These are phyloP conservation scores for Acer campestre DNA, from an alignment of 345 rosid species.

Conservation along the genomic window DNA sequence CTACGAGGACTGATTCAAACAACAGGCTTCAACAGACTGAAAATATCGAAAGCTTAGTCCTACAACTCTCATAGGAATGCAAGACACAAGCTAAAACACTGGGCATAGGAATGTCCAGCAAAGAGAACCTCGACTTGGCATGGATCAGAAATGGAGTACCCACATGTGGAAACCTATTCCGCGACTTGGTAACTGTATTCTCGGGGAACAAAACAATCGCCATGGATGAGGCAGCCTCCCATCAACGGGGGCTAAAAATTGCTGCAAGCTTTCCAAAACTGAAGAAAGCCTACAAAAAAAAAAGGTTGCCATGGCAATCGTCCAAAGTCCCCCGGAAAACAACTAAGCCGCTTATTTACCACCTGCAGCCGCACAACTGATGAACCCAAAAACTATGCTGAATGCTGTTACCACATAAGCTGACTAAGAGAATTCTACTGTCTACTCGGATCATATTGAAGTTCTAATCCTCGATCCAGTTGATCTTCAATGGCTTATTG, in stretches of 20 bases:
- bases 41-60: constrained; percentile 26
- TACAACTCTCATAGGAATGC: constrained; percentile 6
- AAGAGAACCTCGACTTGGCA: constrained; percentile 20
- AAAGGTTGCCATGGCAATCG: constrained; percentile 18
- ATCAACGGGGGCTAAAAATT: constrained; percentile 25
- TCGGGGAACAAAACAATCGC: constrained; percentile 41
- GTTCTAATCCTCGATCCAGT: constrained; percentile 5
- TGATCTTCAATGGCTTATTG: constrained; percentile 1
- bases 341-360: constrained; percentile 36
- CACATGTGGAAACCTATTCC: constrained; percentile 29
- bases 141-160: constrained; percentile 15
- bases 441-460: background rate
- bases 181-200: constrained; percentile 44
- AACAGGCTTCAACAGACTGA: constrained; percentile 29
- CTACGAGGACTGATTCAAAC: constrained; percentile 16
- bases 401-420: constrained; percentile 34
- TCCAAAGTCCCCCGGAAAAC: constrained; percentile 50
- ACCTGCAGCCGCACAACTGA: constrained; percentile 12
- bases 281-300: constrained; percentile 57
- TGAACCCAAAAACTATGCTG: constrained; percentile 36
- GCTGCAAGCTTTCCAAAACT: constrained; percentile 43
- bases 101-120: constrained; percentile 30
- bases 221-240: constrained; percentile 33
- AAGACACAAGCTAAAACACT: constrained; percentile 31
- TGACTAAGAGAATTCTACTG: constrained; percentile 17